phyloP scores from a whole-genome alignment of 2,329 filamentous ascomycete genomes.

The Fusarium nanum region DNA sequence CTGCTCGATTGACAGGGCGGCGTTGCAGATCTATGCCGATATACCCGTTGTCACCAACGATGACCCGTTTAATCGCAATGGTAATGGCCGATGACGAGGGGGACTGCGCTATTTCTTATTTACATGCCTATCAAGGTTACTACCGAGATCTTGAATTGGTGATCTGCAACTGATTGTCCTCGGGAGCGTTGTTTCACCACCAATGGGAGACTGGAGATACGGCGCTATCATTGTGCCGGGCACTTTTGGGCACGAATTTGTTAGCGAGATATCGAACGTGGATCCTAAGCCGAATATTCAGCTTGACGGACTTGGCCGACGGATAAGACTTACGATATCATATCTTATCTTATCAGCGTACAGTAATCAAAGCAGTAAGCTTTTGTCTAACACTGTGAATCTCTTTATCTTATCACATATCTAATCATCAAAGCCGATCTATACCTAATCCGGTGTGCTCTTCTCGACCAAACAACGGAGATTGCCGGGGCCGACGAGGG shows the following conservation, averaged over 20 bases:
- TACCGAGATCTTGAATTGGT: neutral
- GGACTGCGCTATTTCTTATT: conserved; percentile 9
- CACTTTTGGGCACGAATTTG: accelerated
- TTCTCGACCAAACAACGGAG: neutral
- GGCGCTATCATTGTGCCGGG: accelerated
- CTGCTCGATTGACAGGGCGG: neutral
- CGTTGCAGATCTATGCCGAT: conserved; percentile 11
- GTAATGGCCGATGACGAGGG: neutral
- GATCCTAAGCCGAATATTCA: accelerated
- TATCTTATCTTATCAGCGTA: neutral
- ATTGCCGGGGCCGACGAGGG: accelerated
- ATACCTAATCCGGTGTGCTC: neutral
- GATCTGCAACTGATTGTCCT: neutral
- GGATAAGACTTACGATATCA: neutral
- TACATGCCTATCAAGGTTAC: conserved; percentile 26
- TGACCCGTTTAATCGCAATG: neutral
- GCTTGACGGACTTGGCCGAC: too few species aligned
- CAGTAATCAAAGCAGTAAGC: accelerated
- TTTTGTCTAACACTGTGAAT: accelerated
- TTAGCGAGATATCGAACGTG: accelerated
- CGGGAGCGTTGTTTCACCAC: neutral
- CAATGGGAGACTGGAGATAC: neutral
- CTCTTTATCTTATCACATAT: neutral
- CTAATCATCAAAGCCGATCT: too few species aligned
- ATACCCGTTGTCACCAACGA: conserved; percentile 14